Percentiles rank a stretch among this genome's conserved stretches.
phyloP scores from a whole-genome alignment of 2,329 filamentous ascomycete genomes.

The Leptographium procerum region DNA sequence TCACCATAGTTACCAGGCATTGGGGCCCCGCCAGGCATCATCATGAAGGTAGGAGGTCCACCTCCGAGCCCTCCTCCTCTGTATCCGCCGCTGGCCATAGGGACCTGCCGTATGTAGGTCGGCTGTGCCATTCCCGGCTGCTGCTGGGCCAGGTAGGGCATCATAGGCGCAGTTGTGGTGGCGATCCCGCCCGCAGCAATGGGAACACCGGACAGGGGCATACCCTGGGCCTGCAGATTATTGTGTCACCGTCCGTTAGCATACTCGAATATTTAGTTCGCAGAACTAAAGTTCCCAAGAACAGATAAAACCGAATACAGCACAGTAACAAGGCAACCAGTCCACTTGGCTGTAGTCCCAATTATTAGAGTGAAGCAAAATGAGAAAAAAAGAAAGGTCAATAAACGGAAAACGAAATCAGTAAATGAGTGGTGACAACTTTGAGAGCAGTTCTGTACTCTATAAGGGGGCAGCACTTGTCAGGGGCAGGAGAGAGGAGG shows the following conservation, averaged over 20 bases:
- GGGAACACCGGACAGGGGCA: constrained; percentile 1
- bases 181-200: constrained; percentile 8
- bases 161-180: constrained; percentile 10
- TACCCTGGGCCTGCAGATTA: neutral
- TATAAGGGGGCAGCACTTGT: neutral
- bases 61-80: constrained; percentile 4
- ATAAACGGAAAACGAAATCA: neutral
- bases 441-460: neutral
- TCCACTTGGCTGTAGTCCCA: too few species aligned
- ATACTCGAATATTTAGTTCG: too few species aligned
- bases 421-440: neutral
- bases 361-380: too few species aligned
- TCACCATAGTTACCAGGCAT: constrained; percentile 4
- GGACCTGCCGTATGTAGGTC: neutral
- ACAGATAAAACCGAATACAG: neutral
- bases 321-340: too few species aligned
- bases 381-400: neutral
- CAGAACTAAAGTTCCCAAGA: neutral
- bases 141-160: constrained; percentile 6
- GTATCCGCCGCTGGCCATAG: constrained; percentile 6
- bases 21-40: constrained; percentile 13
- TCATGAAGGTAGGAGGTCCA: constrained; percentile 16
- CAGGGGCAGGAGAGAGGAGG: neutral
- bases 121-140: constrained; percentile 5
- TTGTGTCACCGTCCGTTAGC: neutral